Base-by-base conservation (phyloP, 2,329 filamentous ascomycete species). In the Knoxdaviesia proteae region DNA sequence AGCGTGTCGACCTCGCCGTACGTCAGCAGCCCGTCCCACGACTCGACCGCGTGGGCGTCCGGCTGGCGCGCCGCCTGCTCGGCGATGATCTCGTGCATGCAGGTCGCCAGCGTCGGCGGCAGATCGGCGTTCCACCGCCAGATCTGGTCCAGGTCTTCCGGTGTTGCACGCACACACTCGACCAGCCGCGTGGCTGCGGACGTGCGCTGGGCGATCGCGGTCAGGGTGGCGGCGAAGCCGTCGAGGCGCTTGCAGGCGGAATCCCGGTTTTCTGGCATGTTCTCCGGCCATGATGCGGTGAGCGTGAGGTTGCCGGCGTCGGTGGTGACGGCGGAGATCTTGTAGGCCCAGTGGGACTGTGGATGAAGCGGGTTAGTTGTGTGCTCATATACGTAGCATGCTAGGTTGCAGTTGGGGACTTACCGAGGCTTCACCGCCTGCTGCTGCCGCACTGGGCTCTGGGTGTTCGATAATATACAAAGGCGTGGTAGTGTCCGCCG, bases 11-110 rank as follows among this genome's bases (percentile, higher is more conserved):
- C 53, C 39, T 68, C 58, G 34, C 50, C 43, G 46, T 69, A 69
- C 3, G 63, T 67, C 42, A 67, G 58, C 43, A 51, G 50, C 34
- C 67, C 65, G 45, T 69, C 67, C 64, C 64, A 69, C 0, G 66
- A 66, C 43, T 63, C 52, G n/a, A 69, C 57, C 31, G 67, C 66
- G 5, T 57, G 47, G 29, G 56, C 54, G n/a, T 56, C 48, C 1
- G 65, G 63, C 3, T 58, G 54, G 30, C 49, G 45, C 8, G 45
- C 48, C 8, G 60, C 60, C 41, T 58, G 57, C 8, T 61, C 55
- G 7, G 56, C 53, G 43, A 70, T 59, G 44, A 68, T 51, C 37
- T 67, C 61, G 46, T 69, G 67, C 55, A 67, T 64, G 47, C 62
- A 65, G 39, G 51, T 53, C 11, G 58, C 50, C 20, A 68, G 50